These are phyloP conservation scores for Plasmodium falciparum DNA, from an alignment of 169 alveolate species.

Conservation along the genomic window DNA sequence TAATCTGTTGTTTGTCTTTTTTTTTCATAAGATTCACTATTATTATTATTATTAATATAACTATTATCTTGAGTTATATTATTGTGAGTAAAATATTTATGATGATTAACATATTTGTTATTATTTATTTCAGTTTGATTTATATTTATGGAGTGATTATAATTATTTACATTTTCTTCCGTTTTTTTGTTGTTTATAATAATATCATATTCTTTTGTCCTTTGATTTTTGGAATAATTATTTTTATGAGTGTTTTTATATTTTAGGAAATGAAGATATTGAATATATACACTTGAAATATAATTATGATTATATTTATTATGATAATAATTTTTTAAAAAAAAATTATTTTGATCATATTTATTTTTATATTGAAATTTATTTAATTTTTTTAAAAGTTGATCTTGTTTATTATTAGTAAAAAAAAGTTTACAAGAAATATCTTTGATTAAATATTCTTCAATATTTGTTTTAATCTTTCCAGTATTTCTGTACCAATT, in stretches of 20 bases:
- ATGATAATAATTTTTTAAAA: constrained; percentile 15
- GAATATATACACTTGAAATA: constrained; percentile 27
- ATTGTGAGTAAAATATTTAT: not conserved
- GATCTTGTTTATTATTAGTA: constrained; percentile 1
- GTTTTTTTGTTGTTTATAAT: not conserved
- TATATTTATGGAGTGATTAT: not conserved
- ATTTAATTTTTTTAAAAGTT: constrained; percentile 9
- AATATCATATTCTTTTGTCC: not conserved
- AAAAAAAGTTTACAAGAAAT: constrained; percentile 26
- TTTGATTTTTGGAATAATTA: not conserved
- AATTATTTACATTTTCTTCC: not conserved
- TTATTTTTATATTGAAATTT: not conserved
- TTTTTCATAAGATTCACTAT: not conserved
- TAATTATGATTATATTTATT: constrained; percentile 23
- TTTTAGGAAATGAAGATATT: constrained; percentile 8
- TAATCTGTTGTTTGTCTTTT: not conserved
- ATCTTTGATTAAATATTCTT: constrained; percentile 40
- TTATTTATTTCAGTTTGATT: not conserved
- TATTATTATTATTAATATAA: not conserved
- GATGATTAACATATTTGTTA: not conserved
- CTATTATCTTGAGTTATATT: not conserved
- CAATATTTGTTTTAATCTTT: constrained; percentile 31
- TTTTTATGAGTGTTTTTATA: not conserved
- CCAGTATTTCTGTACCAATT: constrained; percentile 30
- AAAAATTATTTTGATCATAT: not conserved